Percentiles rank a stretch among this genome's conserved stretches.
Evolutionary conservation across 192 early-diverging fungal genomes (phyloP).

Genomic region (Linnemannia hyalina): DNA sequence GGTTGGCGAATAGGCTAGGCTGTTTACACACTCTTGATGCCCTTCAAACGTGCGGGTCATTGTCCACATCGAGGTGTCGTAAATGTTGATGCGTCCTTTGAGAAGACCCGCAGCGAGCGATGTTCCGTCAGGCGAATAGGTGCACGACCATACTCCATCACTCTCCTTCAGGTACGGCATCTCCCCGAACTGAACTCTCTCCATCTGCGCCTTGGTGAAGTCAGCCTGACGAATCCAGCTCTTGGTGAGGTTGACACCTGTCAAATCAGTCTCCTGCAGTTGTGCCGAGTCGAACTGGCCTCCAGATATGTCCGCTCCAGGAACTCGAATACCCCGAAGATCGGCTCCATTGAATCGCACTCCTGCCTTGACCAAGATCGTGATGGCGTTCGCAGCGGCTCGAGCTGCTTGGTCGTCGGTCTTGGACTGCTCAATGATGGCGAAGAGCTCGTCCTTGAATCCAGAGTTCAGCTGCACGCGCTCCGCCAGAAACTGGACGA

Average conservation of each 20-base stretch:
- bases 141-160: neutral
- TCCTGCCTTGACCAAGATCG: constrained; percentile 7
- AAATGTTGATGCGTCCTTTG: neutral
- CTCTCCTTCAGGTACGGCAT: neutral
- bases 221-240: constrained; percentile 10
- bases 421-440: constrained; percentile 17
- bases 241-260: neutral
- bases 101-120: neutral
- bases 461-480: neutral
- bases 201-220: constrained; percentile 1
- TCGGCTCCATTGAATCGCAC: constrained; percentile 12
- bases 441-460: neutral
- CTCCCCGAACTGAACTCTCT: neutral
- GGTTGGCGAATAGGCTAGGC: neutral
- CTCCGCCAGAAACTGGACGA: neutral
- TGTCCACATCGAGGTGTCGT: neutral
- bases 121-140: neutral
- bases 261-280: constrained; percentile 3
- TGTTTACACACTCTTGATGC: neutral
- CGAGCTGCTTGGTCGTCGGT: neutral
- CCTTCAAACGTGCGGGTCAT: neutral
- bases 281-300: constrained; percentile 22
- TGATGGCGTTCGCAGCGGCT: constrained; percentile 16
- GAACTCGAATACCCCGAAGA: constrained; percentile 10
- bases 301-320: constrained; percentile 9